phyloP scores from a whole-genome alignment of 2,329 filamentous ascomycete species.

The Orbilia oligospora region DNA sequence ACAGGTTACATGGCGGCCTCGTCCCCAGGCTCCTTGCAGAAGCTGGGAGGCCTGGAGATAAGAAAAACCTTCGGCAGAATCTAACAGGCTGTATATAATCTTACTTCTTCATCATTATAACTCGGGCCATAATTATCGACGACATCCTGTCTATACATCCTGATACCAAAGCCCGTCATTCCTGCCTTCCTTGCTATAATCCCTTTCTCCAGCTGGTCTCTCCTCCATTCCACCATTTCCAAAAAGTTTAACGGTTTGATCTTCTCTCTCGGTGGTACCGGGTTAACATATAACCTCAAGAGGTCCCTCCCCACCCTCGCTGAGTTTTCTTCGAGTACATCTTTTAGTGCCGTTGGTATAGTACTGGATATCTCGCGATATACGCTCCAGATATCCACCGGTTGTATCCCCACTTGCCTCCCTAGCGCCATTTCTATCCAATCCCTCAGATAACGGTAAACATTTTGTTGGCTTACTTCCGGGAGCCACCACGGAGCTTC shows the following conservation, averaged over 20 bases:
- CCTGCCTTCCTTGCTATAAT: neutral
- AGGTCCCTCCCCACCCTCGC: neutral
- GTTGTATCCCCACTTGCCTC: neutral
- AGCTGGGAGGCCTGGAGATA: too few species aligned
- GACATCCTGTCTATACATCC: neutral
- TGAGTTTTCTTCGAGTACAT: neutral
- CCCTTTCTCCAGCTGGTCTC: neutral
- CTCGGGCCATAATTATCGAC: too few species aligned
- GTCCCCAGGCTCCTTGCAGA: too few species aligned
- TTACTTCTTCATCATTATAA: too few species aligned
- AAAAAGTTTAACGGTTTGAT: neutral
- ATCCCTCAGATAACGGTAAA: conserved; percentile 19
- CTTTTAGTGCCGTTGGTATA: neutral
- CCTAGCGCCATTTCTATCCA: conserved; percentile 4
- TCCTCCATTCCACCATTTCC: neutral
- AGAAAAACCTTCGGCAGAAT: too few species aligned
- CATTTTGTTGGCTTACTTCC: neutral
- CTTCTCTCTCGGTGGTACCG: neutral
- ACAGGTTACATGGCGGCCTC: too few species aligned
- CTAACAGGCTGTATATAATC: too few species aligned
- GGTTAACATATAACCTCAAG: neutral
- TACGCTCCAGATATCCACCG: neutral
- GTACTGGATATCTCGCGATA: neutral
- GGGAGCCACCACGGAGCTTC: conserved; percentile 31
- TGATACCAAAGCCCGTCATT: neutral